These are phyloP conservation scores for Endogone sp. DNA, from an alignment of 192 early-diverging fungal species.

Conservation along the genomic window DNA sequence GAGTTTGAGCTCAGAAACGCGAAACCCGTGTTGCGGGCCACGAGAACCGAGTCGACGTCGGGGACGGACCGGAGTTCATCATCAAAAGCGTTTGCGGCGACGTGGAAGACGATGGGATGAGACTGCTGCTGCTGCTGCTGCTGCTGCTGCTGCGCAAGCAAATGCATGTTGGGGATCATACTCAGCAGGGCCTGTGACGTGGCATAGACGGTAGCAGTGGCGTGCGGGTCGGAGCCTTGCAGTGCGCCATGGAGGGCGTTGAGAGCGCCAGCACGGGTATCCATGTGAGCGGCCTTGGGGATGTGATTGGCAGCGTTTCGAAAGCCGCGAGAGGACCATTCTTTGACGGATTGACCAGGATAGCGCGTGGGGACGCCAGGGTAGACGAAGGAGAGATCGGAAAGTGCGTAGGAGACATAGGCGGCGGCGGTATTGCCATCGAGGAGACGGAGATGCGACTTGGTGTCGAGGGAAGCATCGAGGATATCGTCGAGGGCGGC, in stretches of 20 bases:
- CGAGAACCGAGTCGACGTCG: constrained; percentile 70
- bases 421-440: constrained; percentile 64
- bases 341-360: constrained; percentile 57
- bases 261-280: constrained; percentile 76
- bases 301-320: constrained; percentile 67
- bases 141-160: constrained; percentile 56
- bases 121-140: too few relatives aligned
- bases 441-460: constrained; percentile 25
- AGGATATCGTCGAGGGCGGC: constrained; percentile 21
- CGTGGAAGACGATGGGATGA: constrained; percentile 76
- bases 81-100: constrained; percentile 65
- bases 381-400: constrained; percentile 83
- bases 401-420: constrained; percentile 75
- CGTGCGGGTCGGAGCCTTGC: constrained; percentile 6
- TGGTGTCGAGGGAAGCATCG: constrained; percentile 9
- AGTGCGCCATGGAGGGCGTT: constrained; percentile 76
- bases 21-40: constrained; percentile 76
- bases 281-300: constrained; percentile 71
- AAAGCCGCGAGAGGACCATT: constrained; percentile 62
- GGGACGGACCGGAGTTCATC: constrained; percentile 49
- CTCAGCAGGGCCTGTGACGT: constrained; percentile 71
- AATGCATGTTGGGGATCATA: constrained; percentile 82
- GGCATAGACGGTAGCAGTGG: constrained; percentile 50
- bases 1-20: constrained; percentile 68
- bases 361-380: constrained; percentile 54